A percentile compares a stretch with the other conserved stretches of the same genome.
Evolutionary conservation across 495 filamentous ascomycete species (phyloP).

Genomic region (Echria macrotheca): DNA sequence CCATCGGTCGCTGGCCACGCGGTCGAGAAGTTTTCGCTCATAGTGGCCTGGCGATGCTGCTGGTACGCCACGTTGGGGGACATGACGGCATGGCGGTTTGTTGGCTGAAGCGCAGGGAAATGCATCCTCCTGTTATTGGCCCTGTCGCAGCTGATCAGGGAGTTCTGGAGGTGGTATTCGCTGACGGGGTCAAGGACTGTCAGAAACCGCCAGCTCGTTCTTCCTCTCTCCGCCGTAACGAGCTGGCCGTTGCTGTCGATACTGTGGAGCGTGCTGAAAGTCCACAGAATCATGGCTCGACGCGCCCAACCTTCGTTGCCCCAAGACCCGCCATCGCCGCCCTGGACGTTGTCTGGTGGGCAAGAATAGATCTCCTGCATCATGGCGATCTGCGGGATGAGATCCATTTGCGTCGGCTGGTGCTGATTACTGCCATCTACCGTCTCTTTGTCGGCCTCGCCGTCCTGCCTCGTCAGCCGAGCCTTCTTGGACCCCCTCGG

Average conservation of each 20-base stretch:
- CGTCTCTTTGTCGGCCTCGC: slow-evolving; percentile 10
- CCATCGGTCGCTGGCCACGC: slow-evolving; percentile 27
- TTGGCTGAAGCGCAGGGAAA: slow-evolving; percentile 20
- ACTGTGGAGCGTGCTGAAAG: slow-evolving; percentile 40
- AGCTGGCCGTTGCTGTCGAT: slow-evolving; percentile 29
- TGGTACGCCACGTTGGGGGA: slow-evolving; percentile 38
- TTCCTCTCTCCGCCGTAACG: slow-evolving; percentile 17
- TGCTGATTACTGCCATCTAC: background rate
- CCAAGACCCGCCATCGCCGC: slow-evolving; percentile 13
- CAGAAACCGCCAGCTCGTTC: slow-evolving; percentile 42
- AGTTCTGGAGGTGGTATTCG: slow-evolving; percentile 28
- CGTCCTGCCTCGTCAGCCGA: background rate
- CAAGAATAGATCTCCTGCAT: slow-evolving; percentile 46
- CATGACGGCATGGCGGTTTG: slow-evolving; percentile 35
- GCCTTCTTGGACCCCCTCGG: background rate
- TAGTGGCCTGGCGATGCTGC: slow-evolving; percentile 37
- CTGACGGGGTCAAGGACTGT: slow-evolving; percentile 42
- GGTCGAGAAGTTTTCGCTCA: slow-evolving; percentile 41
- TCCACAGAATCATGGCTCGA: slow-evolving; percentile 43
- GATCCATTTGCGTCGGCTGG: slow-evolving; percentile 37
- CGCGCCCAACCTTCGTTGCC: too few species aligned
- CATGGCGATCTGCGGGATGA: slow-evolving; percentile 44
- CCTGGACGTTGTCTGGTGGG: slow-evolving; percentile 21
- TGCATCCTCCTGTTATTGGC: slow-evolving; percentile 37
- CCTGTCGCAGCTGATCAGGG: too few species aligned